These are phyloP conservation scores for Crucihimalaya himalaica DNA, from an alignment of 345 rosid genomes.

Conservation along the genomic window DNA sequence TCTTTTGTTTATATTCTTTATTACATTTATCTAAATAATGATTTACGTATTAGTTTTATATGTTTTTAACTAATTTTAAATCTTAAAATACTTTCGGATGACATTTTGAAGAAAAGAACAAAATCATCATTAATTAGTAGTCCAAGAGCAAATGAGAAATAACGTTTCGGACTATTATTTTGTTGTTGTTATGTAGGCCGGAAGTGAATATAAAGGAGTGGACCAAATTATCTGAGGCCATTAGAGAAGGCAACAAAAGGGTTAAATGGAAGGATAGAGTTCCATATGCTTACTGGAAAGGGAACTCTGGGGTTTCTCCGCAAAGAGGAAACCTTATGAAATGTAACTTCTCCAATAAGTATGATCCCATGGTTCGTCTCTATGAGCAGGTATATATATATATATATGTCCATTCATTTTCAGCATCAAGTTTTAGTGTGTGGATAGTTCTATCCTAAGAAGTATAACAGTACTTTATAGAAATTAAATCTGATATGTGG, in stretches of 20 bases:
- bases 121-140: too few species aligned
- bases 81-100: neutral
- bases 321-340: constrained; percentile 47
- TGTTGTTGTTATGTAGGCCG: constrained; percentile 44
- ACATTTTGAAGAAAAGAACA: too few species aligned
- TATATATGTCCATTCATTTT: neutral
- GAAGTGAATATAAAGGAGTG: constrained; percentile 70
- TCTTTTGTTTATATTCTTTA: neutral
- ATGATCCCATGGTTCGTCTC: constrained; percentile 47
- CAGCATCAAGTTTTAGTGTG: neutral
- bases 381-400: constrained; percentile 46
- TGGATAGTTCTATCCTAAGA: neutral
- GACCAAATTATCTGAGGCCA: constrained; percentile 42
- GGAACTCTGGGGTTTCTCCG: constrained; percentile 45
- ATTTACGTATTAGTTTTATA: neutral
- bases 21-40: neutral
- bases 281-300: constrained; percentile 74
- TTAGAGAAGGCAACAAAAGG: constrained; percentile 46
- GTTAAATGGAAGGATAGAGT: constrained; percentile 57
- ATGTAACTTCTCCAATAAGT: constrained; percentile 47
- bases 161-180: neutral
- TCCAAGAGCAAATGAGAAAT: neutral
- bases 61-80: neutral
- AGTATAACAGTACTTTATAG: neutral
- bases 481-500: neutral